Evolutionary conservation across 306 rosid genomes (phyloP).

Genomic region (Sophora flavescens): DNA sequence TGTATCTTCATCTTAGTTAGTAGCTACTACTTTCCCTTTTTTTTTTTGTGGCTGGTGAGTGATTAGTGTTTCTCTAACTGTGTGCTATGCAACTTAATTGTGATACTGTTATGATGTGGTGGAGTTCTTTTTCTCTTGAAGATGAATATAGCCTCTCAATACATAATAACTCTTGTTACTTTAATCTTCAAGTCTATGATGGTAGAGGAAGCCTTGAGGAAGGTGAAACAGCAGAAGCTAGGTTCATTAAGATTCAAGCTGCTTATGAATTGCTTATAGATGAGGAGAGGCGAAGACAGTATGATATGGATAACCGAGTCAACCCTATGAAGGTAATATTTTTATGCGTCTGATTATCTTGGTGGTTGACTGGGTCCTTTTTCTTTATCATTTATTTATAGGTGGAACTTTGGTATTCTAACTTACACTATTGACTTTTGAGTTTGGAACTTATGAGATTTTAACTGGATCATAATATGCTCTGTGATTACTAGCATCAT

Average conservation of each 20-base stretch:
- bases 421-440: not conserved
- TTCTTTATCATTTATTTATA: slow-evolving; percentile 5
- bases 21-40: not conserved
- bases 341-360: slow-evolving; percentile 2
- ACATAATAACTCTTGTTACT: slow-evolving; percentile 28
- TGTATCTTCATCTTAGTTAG: slow-evolving; percentile 42
- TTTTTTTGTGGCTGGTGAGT: slow-evolving; percentile 6
- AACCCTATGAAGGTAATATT: slow-evolving; percentile 91
- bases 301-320: slow-evolving; percentile 85
- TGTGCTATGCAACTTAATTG: slow-evolving; percentile 27
- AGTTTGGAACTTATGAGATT: slow-evolving; percentile 2
- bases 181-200: slow-evolving; percentile 67
- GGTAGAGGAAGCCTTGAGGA: slow-evolving; percentile 94
- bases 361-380: slow-evolving; percentile 10
- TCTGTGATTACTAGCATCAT: not conserved
- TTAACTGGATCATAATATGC: slow-evolving; percentile 9
- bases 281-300: slow-evolving; percentile 68
- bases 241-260: slow-evolving; percentile 96
- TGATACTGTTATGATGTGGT: slow-evolving; percentile 19
- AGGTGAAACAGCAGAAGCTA: slow-evolving; percentile 94
- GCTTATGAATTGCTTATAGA: slow-evolving; percentile 91
- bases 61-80: slow-evolving; percentile 11
- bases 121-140: slow-evolving; percentile 12
- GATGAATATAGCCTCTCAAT: slow-evolving; percentile 31
- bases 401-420: slow-evolving; percentile 21